These are phyloP conservation scores for Eucalyptus victrix DNA, from an alignment of 345 rosid genomes.

Conservation along the genomic window DNA sequence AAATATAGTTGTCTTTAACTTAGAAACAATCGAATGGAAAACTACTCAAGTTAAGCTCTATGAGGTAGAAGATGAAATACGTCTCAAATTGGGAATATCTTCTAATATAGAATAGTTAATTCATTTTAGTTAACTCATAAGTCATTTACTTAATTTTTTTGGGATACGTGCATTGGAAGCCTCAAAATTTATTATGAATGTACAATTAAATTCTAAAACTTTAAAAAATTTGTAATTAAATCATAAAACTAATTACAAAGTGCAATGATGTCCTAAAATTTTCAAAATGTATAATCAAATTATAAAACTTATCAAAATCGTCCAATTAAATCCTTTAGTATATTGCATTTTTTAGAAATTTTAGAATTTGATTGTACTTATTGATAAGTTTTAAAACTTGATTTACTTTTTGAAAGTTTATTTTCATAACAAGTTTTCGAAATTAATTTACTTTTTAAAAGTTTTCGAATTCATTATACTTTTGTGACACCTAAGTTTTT, in stretches of 20 bases:
- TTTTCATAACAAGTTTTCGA: rapidly evolving
- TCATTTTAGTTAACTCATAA: too few relatives aligned
- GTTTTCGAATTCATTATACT: too few relatives aligned
- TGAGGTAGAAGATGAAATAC: background rate
- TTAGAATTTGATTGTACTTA: too few relatives aligned
- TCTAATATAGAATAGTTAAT: background rate
- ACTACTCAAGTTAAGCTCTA: background rate
- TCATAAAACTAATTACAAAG: too few relatives aligned
- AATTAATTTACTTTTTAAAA: rapidly evolving
- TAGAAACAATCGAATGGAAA: background rate
- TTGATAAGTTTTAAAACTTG: too few relatives aligned
- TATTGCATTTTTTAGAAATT: too few relatives aligned
- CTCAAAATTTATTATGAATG: too few relatives aligned
- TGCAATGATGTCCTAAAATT: too few relatives aligned
- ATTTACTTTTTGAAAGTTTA: too few relatives aligned
- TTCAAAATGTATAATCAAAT: background rate
- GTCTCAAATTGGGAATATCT: background rate
- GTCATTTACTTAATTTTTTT: background rate
- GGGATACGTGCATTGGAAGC: too few relatives aligned
- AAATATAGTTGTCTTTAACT: background rate
- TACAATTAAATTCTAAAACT: rapidly evolving
- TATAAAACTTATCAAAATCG: too few relatives aligned
- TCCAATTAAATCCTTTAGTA: rapidly evolving
- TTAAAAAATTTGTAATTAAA: too few relatives aligned
- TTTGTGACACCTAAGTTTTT: background rate